Base-by-base conservation (phyloP, 345 rosid genomes). In the Laguncularia racemosa region DNA sequence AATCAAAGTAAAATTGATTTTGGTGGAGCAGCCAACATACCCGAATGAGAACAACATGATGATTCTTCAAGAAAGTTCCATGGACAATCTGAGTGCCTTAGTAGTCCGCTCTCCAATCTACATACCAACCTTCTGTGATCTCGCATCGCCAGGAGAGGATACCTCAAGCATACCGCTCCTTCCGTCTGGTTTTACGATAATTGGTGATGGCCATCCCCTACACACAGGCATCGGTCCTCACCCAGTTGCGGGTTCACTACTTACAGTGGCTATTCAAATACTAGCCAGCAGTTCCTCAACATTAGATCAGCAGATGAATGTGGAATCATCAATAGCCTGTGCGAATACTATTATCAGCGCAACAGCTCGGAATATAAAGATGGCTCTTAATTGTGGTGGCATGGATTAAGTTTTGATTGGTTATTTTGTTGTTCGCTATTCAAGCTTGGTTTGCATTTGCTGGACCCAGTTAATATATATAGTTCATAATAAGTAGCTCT, bases 131-230 rank as follows among this genome's bases (percentile, higher is more conserved):
- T 52, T 85, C 65, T 23, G 28, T 6, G 57, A 66, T 44, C 1
- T 33, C 13, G 79, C 73, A 2, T 45, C 76, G 33, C 57, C 55
- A 4, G 89, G 85, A 0, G 61, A 64, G 8, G 77, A 80, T 16
- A 20, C 79, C 3, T 56, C 67, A 0, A 2, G 11, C 0, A 64
- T 85, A 18, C 81, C 81, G 14, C 51, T 91, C 38, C 91, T 87
- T 56, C 89, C 97, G 17, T 87, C 93, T 0, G 97, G 97, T 28
- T 79, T 87, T 67, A 66, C 77, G 6, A 79, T 88, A 65, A 74
- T 88, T 2, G 62, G 66, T 20, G 85, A 83, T 46, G 77, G 82
- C 7, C 67, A 71, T 45, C 58, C 64, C 13, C 44, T 68, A n/a
- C 65, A 63, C 48, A 58, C 56, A 4, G 46, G 65, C 16, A 16